Conservation (phyloP, 2,329 filamentous ascomycete genomes). For the Fusarium sacchari region DNA sequence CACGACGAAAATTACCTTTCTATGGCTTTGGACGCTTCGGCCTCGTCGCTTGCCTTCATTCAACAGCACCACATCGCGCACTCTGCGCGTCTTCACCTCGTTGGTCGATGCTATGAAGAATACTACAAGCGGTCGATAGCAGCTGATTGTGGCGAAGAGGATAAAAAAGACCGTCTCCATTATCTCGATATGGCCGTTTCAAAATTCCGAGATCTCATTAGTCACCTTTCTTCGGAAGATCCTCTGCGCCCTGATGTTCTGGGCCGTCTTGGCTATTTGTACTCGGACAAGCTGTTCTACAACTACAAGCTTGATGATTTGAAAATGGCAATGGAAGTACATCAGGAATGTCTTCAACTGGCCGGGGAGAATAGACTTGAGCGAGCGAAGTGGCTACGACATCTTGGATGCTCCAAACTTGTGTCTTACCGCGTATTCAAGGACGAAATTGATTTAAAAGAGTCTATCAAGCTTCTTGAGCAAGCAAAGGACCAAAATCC, state of each 20-base stretch:
- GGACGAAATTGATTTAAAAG: fast-evolving
- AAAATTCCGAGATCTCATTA: neutral
- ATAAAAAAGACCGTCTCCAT: fast-evolving
- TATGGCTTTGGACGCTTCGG: neutral
- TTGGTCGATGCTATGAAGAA: neutral
- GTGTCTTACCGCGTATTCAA: neutral
- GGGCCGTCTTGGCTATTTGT: neutral
- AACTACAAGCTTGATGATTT: neutral
- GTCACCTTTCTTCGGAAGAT: neutral
- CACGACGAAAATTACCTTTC: neutral
- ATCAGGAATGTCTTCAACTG: neutral
- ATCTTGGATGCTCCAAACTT: neutral
- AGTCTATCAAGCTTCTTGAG: neutral
- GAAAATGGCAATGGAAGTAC: neutral
- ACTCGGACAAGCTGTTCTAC: neutral
- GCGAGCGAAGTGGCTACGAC: neutral
- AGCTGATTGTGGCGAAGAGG: fast-evolving
- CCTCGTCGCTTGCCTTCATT: neutral
- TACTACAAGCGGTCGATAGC: neutral
- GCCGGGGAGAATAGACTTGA: fast-evolving
- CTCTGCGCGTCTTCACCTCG: neutral
- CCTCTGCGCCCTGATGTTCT: neutral
- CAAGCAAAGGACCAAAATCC: neutral
- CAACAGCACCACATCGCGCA: neutral
- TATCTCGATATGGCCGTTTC: neutral